Evolutionary conservation across 2,329 filamentous ascomycete genomes (phyloP), one percentile per base, ranked within the genome.

Genomic region (Xylariales sp.): DNA sequence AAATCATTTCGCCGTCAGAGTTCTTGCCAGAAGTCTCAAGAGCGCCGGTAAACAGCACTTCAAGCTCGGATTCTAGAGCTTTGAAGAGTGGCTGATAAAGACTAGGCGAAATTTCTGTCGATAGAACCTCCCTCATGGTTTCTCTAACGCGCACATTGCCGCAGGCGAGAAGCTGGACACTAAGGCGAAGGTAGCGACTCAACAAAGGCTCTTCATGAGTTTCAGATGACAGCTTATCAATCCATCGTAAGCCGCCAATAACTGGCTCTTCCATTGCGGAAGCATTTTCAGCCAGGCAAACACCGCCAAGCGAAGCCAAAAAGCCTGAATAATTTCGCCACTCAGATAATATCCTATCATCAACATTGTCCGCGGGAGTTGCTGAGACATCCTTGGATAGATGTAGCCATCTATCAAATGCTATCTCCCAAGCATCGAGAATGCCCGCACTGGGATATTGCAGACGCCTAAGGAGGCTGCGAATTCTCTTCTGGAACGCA

Each of bases 251-350:
- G 5, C 75, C 72, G 38, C 70, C 69, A 11, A 78, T 60, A 13
- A 70, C 62, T 13, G 76, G 66, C 37, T 84, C 81, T 33, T 83
- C 81, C 5, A 78, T 53, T 10, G 70, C 62, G 36, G 70, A 63
- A 33, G 72, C 65, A 51, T 79, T 74, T 40, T 78, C 74, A 3
- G 80, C 74, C 7, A 76, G 76, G 54, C 81, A 85, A 38, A 80
- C 73, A 3, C 81, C 81, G 12, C 79, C 81, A 5, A 85, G 60
- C 0, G 81, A 83, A 5, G 80, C 80, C 10, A 85, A 65, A 45
- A 85, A 83, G 0, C 81, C 81, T 2, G 81, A 83, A 49, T 79
- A 74, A 45, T 85, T 85, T 25, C 81, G 72, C 81, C 81, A 85
- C 50, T 84, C 78, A 1, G 74, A 69, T 12, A 83, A 58, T 4